These are phyloP conservation scores for Hypoxylon subgilvum DNA, from an alignment of 495 filamentous ascomycete species.

Conservation along the genomic window DNA sequence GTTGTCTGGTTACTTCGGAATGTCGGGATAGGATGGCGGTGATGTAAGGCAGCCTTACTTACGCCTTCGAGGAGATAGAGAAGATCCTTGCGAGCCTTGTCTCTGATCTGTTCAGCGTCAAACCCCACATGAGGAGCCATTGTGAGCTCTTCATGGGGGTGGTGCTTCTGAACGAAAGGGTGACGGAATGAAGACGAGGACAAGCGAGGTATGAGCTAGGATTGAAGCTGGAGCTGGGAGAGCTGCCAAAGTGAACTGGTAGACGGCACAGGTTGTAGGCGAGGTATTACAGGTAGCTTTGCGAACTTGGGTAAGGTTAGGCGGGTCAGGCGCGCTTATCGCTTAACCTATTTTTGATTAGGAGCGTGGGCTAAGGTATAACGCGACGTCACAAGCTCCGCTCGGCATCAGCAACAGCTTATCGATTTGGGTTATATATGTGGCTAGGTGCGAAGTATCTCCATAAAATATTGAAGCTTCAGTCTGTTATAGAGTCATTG, in stretches of 20 bases:
- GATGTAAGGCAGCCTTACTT: slow-evolving; percentile 61
- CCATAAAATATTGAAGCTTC: too few relatives aligned
- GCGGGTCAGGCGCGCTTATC: slow-evolving; percentile 21
- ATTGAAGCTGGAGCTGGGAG: slow-evolving; percentile 14
- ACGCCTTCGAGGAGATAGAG: slow-evolving; percentile 88
- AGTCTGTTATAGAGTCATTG: too few relatives aligned
- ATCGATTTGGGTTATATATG: slow-evolving; percentile 16
- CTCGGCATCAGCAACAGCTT: slow-evolving; percentile 6
- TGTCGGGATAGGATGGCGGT: slow-evolving; percentile 13
- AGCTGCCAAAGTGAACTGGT: too few relatives aligned
- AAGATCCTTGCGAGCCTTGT: slow-evolving; percentile 83
- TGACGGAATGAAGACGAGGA: slow-evolving; percentile 2
- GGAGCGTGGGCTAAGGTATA: background rate
- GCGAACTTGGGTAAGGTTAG: slow-evolving; percentile 20
- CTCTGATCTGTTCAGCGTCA: slow-evolving; percentile 79
- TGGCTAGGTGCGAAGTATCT: too few relatives aligned
- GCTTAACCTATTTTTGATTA: slow-evolving; percentile 21
- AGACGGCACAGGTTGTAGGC: too few relatives aligned
- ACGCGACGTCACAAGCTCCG: slow-evolving; percentile 35
- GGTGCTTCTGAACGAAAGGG: slow-evolving; percentile 19
- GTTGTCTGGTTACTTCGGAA: slow-evolving; percentile 42
- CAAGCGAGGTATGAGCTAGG: slow-evolving; percentile 10
- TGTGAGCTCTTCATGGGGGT: slow-evolving; percentile 56
- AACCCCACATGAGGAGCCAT: slow-evolving; percentile 75
- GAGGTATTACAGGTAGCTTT: too few relatives aligned